phyloP scores from a whole-genome alignment of 306 rosid genomes.

The Vigna nakashimae region DNA sequence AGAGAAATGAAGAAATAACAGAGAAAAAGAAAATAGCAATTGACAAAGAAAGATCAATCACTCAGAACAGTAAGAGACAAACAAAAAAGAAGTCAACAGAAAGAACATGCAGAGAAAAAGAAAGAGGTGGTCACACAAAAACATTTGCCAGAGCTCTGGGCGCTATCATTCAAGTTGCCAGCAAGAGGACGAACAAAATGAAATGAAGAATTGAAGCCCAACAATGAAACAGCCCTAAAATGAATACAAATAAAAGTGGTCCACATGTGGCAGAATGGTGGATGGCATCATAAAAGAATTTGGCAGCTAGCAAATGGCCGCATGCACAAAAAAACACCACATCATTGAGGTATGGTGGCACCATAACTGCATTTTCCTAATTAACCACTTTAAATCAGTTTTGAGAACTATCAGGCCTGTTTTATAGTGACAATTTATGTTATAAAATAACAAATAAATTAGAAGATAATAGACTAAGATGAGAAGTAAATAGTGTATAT shows the following conservation, averaged over 20 bases:
- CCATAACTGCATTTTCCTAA: not conserved
- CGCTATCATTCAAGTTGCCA: not conserved
- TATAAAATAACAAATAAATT: not conserved
- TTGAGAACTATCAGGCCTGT: not conserved
- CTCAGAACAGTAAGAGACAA: not conserved
- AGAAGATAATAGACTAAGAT: not conserved
- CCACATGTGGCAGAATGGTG: not conserved
- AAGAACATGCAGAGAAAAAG: not conserved
- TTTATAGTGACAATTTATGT: not conserved
- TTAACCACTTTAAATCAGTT: not conserved
- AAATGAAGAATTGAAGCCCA: not conserved
- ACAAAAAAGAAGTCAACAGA: not conserved
- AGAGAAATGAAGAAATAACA: not conserved
- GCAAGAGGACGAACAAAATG: not conserved
- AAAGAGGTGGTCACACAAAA: not conserved
- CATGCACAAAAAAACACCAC: not conserved
- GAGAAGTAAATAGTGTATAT: not conserved
- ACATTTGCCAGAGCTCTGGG: not conserved
- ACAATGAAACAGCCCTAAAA: not conserved
- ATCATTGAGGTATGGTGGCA: not conserved
- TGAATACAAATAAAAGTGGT: not conserved
- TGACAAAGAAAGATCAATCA: not conserved
- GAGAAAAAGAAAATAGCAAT: not conserved
- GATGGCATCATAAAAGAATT: not conserved
- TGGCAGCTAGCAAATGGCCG: not conserved